Evolutionary conservation across 2,329 filamentous ascomycete genomes (phyloP), one percentile per base, ranked within the genome.

Genomic region (Clarireedia homoeocarpa): DNA sequence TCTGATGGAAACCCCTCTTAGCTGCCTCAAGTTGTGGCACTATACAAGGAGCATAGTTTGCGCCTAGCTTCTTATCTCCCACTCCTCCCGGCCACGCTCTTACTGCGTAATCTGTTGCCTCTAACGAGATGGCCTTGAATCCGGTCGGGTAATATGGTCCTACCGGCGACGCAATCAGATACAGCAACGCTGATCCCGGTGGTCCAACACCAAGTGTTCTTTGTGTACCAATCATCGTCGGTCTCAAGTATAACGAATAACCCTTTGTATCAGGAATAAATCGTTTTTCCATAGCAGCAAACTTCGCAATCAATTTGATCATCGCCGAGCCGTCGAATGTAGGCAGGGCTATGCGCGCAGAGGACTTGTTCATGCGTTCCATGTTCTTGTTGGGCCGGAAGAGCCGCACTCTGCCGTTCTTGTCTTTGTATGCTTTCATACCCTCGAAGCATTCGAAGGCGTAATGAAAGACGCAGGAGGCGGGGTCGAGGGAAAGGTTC

Each of bases 41-140:
- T 67, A 99, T 92, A 77, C 94, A 97, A 5, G 94, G 94, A n/a
- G 94, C 94, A 72, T 99, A 99, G 81, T 99, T 99, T 68, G 92
- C 94, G 60, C 94, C 94, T 36, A 99, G 84, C 78, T 99, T 99
- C 83, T 94, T 95, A 77, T 97, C 91, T 66, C 94, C 94, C 34
- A 96, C 92, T 70, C 94, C 94, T 59, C 94, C 94, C 48, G 94
- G 94, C 94, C 94, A 99, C 56, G 94, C 94, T 63, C 94, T 90
- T 60, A 96, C 91, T 55, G 92, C 92, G 72, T 96, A 96, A 75
- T 95, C 88, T 53, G 94, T 97, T 26, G 94, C 94, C 76, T 97
- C 94, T 54, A 99, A 81, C 1, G 89, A 91, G 51, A 99, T 83
- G 58, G 94, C 94, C 78, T 97, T 97, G 84, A 99, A 97, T 59